Evolutionary conservation across 2,329 filamentous ascomycete genomes (phyloP).

Genomic region (Arthrobotrys sinensis): DNA sequence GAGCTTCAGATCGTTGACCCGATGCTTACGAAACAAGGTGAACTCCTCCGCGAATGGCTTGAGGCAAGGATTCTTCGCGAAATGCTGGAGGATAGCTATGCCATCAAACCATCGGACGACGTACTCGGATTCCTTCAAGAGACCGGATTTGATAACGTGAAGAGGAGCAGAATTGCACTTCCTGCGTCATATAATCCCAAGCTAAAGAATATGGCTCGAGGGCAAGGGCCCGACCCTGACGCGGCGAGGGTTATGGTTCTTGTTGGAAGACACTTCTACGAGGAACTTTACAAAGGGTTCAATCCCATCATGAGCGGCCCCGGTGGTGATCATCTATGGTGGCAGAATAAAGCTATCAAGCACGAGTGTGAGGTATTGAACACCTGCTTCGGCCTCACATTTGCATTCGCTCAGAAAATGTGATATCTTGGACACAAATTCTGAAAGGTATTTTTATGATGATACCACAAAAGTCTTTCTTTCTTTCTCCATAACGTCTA

Average conservation of each 20-base stretch:
- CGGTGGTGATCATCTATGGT: conserved; percentile 56
- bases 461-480: conserved; percentile 5
- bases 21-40: conserved; percentile 56
- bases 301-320: conserved; percentile 42
- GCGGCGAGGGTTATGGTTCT: conserved; percentile 61
- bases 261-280: conserved; percentile 60
- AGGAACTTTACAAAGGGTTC: conserved; percentile 58
- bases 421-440: background rate
- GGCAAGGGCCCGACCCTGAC: conserved; percentile 57
- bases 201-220: conserved; percentile 47
- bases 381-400: conserved; percentile 58
- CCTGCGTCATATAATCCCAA: conserved; percentile 59
- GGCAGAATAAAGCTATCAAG: conserved; percentile 58
- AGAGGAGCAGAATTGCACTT: conserved; percentile 60
- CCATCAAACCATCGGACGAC: conserved; percentile 57
- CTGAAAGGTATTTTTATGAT: background rate
- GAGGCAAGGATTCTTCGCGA: conserved; percentile 55
- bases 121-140: conserved; percentile 58
- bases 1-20: conserved; percentile 61
- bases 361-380: conserved; percentile 60
- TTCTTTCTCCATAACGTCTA: conserved; percentile 1
- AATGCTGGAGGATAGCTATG: conserved; percentile 58
- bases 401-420: conserved; percentile 61
- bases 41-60: conserved; percentile 58
- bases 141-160: conserved; percentile 60